phyloP scores from a whole-genome alignment of 164 flowering plant species.

The Litsea cubeba region DNA sequence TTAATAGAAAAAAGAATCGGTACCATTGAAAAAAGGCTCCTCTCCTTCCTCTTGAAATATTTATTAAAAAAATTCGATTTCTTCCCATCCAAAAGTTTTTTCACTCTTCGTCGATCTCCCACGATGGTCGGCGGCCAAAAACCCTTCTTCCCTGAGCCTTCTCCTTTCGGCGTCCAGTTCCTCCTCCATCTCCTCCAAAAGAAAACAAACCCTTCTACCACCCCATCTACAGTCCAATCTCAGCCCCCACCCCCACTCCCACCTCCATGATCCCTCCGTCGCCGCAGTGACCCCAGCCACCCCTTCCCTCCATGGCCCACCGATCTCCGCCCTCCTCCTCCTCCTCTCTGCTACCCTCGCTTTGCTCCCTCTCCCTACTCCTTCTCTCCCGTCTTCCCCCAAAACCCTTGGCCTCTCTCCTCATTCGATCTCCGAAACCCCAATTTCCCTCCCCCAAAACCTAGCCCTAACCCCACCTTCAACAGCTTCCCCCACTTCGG shows the following conservation, averaged over 20 bases:
- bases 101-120: too few relatives aligned
- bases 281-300: constrained; percentile 68
- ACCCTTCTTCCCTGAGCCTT: too few relatives aligned
- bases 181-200: too few relatives aligned
- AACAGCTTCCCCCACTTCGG: constrained; percentile 1
- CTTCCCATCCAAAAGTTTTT: too few relatives aligned
- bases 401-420: constrained; percentile 22
- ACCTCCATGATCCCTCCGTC: constrained; percentile 64
- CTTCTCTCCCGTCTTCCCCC: constrained; percentile 3
- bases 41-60: too few relatives aligned
- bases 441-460: constrained; percentile 14
- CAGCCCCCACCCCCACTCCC: neutral
- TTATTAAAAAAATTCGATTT: too few relatives aligned
- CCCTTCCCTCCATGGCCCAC: constrained; percentile 26
- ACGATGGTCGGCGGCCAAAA: too few relatives aligned
- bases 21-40: too few relatives aligned
- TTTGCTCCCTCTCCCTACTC: constrained; percentile 6
- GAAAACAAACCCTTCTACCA: too few relatives aligned
- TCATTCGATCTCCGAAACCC: constrained; percentile 21
- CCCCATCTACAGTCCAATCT: neutral
- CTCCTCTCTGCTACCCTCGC: neutral
- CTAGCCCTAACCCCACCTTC: constrained; percentile 1
- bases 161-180: too few relatives aligned
- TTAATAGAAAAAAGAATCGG: too few relatives aligned
- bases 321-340: constrained; percentile 5